These are phyloP conservation scores for Zasmidium cellare DNA, from an alignment of 2,329 filamentous ascomycete genomes.

Conservation along the genomic window DNA sequence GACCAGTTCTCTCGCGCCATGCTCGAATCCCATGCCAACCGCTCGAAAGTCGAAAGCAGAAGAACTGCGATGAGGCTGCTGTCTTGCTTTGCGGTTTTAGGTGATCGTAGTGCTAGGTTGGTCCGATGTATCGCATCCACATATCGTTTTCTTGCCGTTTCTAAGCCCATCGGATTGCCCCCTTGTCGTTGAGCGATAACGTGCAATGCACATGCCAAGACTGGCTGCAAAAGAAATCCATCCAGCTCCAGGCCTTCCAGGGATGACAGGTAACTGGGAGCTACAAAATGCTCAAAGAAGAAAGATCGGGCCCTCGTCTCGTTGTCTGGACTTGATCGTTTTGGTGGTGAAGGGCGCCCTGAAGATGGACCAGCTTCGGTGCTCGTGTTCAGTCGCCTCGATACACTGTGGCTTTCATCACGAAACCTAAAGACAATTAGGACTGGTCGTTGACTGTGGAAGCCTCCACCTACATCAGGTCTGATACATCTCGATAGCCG, in stretches of 20 bases:
- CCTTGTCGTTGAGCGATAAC: slow-evolving; percentile 13
- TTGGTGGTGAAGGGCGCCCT: not conserved
- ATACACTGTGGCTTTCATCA: slow-evolving; percentile 15
- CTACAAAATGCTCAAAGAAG: slow-evolving; percentile 19
- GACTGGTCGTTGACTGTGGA: not conserved
- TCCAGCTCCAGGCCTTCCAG: slow-evolving; percentile 8
- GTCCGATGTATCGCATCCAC: slow-evolving; percentile 18
- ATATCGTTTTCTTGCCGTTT: slow-evolving; percentile 15
- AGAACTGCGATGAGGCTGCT: slow-evolving; percentile 17
- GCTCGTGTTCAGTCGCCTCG: slow-evolving; percentile 9
- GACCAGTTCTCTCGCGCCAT: slow-evolving; percentile 12
- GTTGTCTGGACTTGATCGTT: slow-evolving; percentile 6
- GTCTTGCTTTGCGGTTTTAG: slow-evolving; percentile 15
- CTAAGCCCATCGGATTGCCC: not conserved
- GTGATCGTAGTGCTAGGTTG: slow-evolving; percentile 16
- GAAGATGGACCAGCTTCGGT: slow-evolving; percentile 1
- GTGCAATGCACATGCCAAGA: slow-evolving; percentile 18
- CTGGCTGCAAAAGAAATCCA: slow-evolving; percentile 14
- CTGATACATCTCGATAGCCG: slow-evolving; percentile 20
- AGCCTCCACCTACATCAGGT: slow-evolving; percentile 5
- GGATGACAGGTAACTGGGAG: slow-evolving; percentile 12
- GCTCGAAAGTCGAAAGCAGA: slow-evolving; percentile 19
- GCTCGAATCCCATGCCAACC: slow-evolving; percentile 13
- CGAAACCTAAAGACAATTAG: slow-evolving; percentile 11
- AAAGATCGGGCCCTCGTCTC: slow-evolving; percentile 10